Base-by-base conservation (phyloP, 441 rosid genomes). In the Syzygium syzygioides region DNA sequence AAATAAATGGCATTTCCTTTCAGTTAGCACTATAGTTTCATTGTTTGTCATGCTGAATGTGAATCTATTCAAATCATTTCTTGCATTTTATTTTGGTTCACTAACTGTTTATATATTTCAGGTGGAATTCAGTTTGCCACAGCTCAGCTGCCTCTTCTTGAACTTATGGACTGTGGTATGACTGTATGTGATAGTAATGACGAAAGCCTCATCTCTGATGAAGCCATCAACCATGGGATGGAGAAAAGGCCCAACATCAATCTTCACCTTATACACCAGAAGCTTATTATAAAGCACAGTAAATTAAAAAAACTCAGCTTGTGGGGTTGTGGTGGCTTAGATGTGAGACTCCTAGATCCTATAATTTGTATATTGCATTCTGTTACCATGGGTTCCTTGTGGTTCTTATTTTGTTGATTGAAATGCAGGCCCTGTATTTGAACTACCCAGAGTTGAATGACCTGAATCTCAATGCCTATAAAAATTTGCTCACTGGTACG, bases 91-190 rank as follows among this genome's bases (percentile, higher is more conserved):
- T 20, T 71, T 37, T 37, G 83, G 83, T 37, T 71, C 28, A 71
- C 80, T 37, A 71, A 71, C 26, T 71, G 54, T 62, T 88, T 87
- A 87, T 54, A 57, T 41, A 79, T 88, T 41, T 90, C 92, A 98
- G 99, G 99, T 92, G 99, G 99, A 88, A 95, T 98, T 89, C 99
- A 98, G 88, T 98, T 98, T 94, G 99, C 99, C 59, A 93, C 96
- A 4, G 98, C 99, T 71, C 99, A 97, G 83, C 88, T 98, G 80
- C 99, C 99, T 88, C 96, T 90, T 91, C 99, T 98, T 85, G 99
- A 97, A 90, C 96, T 97, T 83, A 93, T 98, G 98, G 99, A 98
- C 88, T 98, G 99, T 89, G 99, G 99, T 86, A 96, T 98, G 99
- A 95, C 96, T 62, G 91, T 97, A 88, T 93, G 96, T 86, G 98